phyloP scores from a whole-genome alignment of 768 basidiomycete genomes.

The Lepiota venenata region DNA sequence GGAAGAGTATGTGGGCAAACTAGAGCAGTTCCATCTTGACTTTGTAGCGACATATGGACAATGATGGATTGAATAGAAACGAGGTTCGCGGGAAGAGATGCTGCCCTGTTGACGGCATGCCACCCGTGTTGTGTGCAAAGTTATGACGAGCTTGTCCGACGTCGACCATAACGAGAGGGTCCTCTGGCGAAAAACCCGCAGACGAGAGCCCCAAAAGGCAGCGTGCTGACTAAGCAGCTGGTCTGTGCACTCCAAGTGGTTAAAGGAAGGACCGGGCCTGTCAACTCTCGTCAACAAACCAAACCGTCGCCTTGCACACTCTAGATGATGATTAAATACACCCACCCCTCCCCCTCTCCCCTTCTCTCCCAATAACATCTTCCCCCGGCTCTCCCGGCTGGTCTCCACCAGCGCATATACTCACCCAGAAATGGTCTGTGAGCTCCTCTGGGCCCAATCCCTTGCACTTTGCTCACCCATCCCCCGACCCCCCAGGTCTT shows the following conservation, averaged over 20 bases:
- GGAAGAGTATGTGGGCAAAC: conserved; percentile 84
- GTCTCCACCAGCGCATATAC: conserved; percentile 25
- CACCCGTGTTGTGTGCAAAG: no score
- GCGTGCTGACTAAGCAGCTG: conserved; percentile 20
- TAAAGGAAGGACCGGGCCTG: conserved; percentile 39
- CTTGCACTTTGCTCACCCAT: conserved; percentile 10
- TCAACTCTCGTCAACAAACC: conserved; percentile 53
- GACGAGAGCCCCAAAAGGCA: conserved; percentile 10
- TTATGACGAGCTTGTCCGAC: conserved; percentile 3
- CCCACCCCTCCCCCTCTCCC: conserved; percentile 25
- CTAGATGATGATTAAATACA: conserved; percentile 47
- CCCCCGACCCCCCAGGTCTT: conserved; percentile 46
- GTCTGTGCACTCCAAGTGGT: conserved; percentile 34
- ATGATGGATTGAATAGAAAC: not conserved
- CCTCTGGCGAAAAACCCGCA: conserved; percentile 40
- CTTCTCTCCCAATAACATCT: conserved; percentile 44
- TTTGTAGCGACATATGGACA: conserved; percentile 32
- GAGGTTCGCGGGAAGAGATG: no score
- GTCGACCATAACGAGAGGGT: not conserved
- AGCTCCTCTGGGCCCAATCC: not conserved
- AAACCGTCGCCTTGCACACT: conserved; percentile 23
- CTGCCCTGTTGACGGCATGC: no score
- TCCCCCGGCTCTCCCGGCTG: conserved; percentile 33
- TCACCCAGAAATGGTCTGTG: conserved; percentile 40
- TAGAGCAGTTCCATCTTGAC: conserved; percentile 50